phyloP scores from a whole-genome alignment of 176 grass and related monocot species.

The Musa troglodytarum region DNA sequence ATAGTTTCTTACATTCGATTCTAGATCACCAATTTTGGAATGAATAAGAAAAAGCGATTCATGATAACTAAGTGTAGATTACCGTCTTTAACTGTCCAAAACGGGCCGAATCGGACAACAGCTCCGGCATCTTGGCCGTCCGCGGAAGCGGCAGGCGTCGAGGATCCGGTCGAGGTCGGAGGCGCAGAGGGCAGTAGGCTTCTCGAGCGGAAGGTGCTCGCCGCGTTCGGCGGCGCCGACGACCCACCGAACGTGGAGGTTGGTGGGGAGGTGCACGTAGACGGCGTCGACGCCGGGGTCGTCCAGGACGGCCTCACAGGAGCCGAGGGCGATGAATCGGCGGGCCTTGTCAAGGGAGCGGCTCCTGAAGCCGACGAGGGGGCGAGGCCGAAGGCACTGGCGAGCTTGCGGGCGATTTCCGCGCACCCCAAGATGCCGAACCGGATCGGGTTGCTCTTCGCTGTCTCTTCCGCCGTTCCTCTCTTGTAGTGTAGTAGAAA shows the following conservation, averaged over 20 bases:
- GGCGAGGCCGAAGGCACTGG: conserved; percentile 49
- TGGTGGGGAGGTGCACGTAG: conserved; percentile 70
- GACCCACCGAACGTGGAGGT: conserved; percentile 67
- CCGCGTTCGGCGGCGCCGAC: conserved; percentile 42
- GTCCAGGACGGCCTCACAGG: conserved; percentile 67
- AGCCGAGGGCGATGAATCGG: conserved; percentile 38
- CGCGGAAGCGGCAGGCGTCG: conserved; percentile 7
- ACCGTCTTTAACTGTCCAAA: conserved; percentile 12
- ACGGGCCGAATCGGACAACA: conserved; percentile 3
- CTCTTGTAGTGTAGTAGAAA: background rate
- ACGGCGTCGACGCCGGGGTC: conserved; percentile 61
- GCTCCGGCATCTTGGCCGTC: conserved; percentile 6
- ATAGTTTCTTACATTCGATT: no score
- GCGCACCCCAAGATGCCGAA: conserved; percentile 83
- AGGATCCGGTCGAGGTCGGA: conserved; percentile 37
- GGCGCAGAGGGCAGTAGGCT: conserved; percentile 63
- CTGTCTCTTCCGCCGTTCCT: background rate
- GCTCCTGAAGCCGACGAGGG: conserved; percentile 48
- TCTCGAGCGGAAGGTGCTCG: conserved; percentile 86
- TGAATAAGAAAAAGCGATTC: no score
- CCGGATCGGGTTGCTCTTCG: conserved; percentile 26
- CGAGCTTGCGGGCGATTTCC: conserved; percentile 59
- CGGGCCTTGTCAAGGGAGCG: conserved; percentile 57
- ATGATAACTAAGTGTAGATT: background rate
- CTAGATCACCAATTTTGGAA: background rate